A percentile compares a stretch with the other conserved stretches of the same genome.
phyloP scores from a whole-genome alignment of 169 alveolate genomes.

The Cryptosporidium andersoni region DNA sequence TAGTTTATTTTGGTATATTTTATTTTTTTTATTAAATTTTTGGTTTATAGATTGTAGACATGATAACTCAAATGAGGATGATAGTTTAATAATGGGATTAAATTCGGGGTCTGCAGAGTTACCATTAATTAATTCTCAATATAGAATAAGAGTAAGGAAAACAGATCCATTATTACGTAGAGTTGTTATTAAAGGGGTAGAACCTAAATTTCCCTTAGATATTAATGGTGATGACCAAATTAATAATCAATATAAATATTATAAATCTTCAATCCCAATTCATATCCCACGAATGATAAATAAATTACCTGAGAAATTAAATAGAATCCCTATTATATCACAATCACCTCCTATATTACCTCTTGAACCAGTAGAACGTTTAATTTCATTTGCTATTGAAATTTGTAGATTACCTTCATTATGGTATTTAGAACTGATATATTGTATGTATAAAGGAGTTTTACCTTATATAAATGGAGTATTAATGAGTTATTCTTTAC shows the following conservation, averaged over 20 bases:
- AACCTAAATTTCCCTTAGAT: slow-evolving; percentile 62
- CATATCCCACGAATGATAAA: slow-evolving; percentile 46
- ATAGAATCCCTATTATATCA: slow-evolving; percentile 58
- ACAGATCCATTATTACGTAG: slow-evolving; percentile 46
- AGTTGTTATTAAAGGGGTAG: slow-evolving; percentile 49
- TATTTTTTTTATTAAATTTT: slow-evolving; percentile 5
- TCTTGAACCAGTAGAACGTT: slow-evolving; percentile 26
- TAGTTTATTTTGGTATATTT: background rate
- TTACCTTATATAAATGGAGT: slow-evolving; percentile 35
- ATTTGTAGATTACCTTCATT: slow-evolving; percentile 48
- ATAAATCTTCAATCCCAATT: slow-evolving; percentile 27
- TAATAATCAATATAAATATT: background rate
- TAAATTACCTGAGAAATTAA: background rate
- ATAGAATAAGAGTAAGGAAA: slow-evolving; percentile 64
- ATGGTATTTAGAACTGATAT: slow-evolving; percentile 50
- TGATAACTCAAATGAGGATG: background rate
- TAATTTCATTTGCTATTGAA: slow-evolving; percentile 27
- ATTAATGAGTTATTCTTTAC: slow-evolving; percentile 45
- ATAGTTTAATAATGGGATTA: background rate
- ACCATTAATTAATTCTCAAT: slow-evolving; percentile 34
- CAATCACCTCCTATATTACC: slow-evolving; percentile 32
- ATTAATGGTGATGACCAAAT: slow-evolving; percentile 50
- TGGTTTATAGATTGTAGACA: background rate
- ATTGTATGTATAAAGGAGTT: slow-evolving; percentile 64
- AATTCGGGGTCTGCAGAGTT: background rate